Evolutionary conservation across 495 filamentous ascomycete species (phyloP).

Genomic region (Clohesyomyces aquaticus): DNA sequence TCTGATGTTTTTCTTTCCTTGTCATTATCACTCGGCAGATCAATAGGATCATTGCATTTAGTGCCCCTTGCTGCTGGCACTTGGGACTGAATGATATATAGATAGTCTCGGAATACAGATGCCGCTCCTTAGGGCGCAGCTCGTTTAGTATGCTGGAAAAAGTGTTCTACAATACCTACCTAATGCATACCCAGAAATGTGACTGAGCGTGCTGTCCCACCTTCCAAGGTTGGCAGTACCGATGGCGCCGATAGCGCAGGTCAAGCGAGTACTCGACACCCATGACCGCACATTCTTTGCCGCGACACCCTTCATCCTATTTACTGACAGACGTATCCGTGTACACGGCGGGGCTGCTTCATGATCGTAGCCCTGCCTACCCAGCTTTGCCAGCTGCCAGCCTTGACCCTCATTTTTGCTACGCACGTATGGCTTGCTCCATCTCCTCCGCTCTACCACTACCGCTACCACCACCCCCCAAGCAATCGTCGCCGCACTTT

Average conservation of each 20-base stretch:
- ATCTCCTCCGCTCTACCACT: background rate
- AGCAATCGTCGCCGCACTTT: background rate
- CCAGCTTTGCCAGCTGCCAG: background rate
- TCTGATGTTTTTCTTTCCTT: conserved; percentile 3
- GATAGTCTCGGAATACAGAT: background rate
- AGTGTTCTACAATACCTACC: no score
- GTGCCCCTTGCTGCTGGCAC: conserved; percentile 6
- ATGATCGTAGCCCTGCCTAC: background rate
- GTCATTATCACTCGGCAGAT: background rate
- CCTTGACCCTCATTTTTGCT: background rate
- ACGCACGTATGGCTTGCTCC: background rate
- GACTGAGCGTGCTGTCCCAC: background rate
- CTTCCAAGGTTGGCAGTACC: no score
- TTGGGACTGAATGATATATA: conserved; percentile 5
- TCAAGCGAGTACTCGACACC: background rate
- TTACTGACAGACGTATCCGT: background rate
- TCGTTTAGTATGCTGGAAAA: no score
- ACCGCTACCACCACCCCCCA: background rate
- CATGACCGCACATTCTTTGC: background rate
- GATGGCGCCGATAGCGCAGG: background rate
- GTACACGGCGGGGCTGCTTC: background rate
- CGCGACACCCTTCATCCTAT: background rate
- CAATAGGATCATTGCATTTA: conserved; percentile 3
- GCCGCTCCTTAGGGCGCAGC: background rate
- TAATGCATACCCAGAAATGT: background rate